phyloP scores from a whole-genome alignment of 805 yeast genomes.

The Saccharomycopsis vini region DNA sequence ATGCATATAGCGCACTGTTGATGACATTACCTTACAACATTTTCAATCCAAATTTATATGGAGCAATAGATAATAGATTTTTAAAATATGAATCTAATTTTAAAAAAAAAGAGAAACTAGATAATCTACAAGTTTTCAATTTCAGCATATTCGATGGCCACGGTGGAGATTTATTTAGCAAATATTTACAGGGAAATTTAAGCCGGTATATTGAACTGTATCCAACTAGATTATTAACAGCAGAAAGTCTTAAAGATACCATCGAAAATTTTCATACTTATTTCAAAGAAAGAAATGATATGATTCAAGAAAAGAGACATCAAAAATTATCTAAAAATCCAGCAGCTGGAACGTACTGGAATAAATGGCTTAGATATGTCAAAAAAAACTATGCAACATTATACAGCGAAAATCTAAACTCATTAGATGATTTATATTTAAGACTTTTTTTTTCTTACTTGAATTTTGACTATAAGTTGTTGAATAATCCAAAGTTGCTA shows the following conservation, averaged over 20 bases:
- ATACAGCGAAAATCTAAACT: conserved; percentile 22
- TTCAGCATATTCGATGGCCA: conserved; percentile 89
- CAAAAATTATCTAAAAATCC: not conserved
- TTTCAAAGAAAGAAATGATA: conserved; percentile 33
- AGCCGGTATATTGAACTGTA: conserved; percentile 43
- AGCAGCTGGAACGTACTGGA: conserved; percentile 69
- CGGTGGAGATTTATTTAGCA: conserved; percentile 75
- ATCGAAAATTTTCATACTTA: conserved; percentile 45
- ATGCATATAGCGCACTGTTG: conserved; percentile 60
- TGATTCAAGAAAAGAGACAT: no score
- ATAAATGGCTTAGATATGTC: conserved; percentile 51
- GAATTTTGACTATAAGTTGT: conserved; percentile 54
- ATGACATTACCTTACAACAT: conserved; percentile 35
- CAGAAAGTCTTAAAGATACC: conserved; percentile 34
- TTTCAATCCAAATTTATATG: not conserved
- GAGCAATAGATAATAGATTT: not conserved
- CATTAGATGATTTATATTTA: conserved; percentile 47
- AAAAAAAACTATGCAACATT: conserved; percentile 28
- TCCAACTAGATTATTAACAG: conserved; percentile 23
- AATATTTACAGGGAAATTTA: conserved; percentile 46
- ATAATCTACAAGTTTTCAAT: conserved; percentile 41
- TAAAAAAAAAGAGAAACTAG: not conserved
- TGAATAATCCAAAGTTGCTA: conserved; percentile 25
- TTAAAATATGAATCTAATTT: not conserved
- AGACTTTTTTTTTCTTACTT: conserved; percentile 59